Evolutionary conservation across 2,329 filamentous ascomycete species (phyloP).

Genomic region (Curvularia eragrostidis): DNA sequence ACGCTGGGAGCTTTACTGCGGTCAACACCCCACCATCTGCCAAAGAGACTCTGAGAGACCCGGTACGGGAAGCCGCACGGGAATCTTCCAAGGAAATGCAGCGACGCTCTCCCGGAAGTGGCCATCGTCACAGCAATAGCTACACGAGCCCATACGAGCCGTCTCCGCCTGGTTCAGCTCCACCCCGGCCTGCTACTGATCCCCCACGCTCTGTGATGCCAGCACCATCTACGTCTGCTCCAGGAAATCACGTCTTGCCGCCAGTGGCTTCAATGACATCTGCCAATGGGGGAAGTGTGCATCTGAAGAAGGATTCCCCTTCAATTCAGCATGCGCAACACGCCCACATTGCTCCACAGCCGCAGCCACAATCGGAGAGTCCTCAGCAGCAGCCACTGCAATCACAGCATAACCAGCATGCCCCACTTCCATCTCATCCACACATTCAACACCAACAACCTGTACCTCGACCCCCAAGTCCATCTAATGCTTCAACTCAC

Average conservation of each 20-base stretch:
- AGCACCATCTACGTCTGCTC: slow-evolving; percentile 14
- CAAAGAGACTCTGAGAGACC: slow-evolving; percentile 22
- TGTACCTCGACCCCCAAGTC: slow-evolving; percentile 29
- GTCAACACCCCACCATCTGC: slow-evolving; percentile 30
- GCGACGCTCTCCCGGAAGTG: slow-evolving; percentile 16
- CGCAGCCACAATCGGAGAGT: slow-evolving; percentile 22
- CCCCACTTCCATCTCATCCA: slow-evolving; percentile 24
- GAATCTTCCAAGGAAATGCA: slow-evolving; percentile 22
- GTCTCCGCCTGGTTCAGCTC: slow-evolving; percentile 23
- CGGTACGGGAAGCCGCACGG: slow-evolving; percentile 20
- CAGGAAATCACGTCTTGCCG: slow-evolving; percentile 19
- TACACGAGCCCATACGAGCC: slow-evolving; percentile 44
- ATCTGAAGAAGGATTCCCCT: slow-evolving; percentile 31
- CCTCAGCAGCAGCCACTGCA: slow-evolving; percentile 17
- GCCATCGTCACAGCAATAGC: slow-evolving; percentile 24
- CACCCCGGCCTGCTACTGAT: slow-evolving; percentile 21
- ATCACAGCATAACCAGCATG: slow-evolving; percentile 17
- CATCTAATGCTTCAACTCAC: slow-evolving; percentile 34
- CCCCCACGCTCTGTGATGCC: slow-evolving; percentile 24
- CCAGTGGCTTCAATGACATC: slow-evolving; percentile 20
- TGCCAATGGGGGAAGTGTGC: slow-evolving; percentile 26
- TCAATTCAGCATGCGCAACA: slow-evolving; percentile 27
- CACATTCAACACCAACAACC: slow-evolving; percentile 28
- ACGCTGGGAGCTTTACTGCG: slow-evolving; percentile 32
- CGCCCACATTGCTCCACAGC: slow-evolving; percentile 28